These are phyloP conservation scores for Brassica rapa DNA, from an alignment of 345 rosid genomes.

Conservation along the genomic window DNA sequence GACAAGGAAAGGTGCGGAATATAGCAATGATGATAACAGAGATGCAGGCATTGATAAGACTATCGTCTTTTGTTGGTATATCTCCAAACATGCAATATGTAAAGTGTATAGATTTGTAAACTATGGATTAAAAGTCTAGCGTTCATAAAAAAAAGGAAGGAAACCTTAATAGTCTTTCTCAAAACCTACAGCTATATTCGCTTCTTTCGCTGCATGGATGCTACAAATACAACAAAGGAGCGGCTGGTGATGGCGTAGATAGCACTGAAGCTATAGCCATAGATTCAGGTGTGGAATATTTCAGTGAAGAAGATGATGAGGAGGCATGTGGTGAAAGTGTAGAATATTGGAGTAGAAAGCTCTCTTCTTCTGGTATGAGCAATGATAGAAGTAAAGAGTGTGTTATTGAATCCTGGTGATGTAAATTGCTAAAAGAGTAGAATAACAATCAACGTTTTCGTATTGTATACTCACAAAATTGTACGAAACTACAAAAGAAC, in stretches of 20 bases:
- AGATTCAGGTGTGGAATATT: slow-evolving; percentile 54
- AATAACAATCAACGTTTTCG: background rate
- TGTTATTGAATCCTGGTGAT: slow-evolving; percentile 58
- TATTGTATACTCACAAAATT: background rate
- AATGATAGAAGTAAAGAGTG: slow-evolving; percentile 18
- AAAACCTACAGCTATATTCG: no score
- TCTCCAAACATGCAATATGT: no score
- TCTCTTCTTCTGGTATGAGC: slow-evolving; percentile 26
- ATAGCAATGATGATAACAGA: slow-evolving; percentile 20
- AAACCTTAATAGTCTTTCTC: no score
- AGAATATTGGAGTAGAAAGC: slow-evolving; percentile 61
- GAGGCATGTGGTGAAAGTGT: slow-evolving; percentile 26
- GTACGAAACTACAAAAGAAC: slow-evolving; percentile 15
- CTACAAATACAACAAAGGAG: no score
- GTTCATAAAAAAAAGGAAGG: no score
- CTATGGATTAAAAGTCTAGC: no score
- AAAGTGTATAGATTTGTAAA: no score
- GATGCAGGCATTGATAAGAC: background rate
- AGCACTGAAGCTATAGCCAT: background rate
- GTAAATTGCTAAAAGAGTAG: background rate
- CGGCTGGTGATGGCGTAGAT: no score
- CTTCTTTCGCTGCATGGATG: no score
- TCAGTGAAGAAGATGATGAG: slow-evolving; percentile 35
- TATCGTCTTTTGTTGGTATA: background rate
- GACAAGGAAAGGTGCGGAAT: slow-evolving; percentile 40